Evolutionary conservation across 2,329 filamentous ascomycete species (phyloP).

Genomic region (Fusarium anguioides): DNA sequence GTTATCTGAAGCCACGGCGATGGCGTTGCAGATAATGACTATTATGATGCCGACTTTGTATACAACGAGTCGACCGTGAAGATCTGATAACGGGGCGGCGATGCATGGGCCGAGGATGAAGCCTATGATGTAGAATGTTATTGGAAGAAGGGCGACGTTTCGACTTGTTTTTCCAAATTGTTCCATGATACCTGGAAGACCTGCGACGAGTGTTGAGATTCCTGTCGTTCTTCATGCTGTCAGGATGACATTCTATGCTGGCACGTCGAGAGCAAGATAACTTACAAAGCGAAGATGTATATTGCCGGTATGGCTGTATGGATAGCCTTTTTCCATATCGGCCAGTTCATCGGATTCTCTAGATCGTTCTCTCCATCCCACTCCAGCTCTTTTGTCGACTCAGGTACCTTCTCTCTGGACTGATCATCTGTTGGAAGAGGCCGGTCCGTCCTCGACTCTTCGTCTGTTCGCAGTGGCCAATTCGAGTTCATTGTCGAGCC

Average conservation of each 20-base stretch:
- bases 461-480: not conserved
- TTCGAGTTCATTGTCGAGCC: not conserved
- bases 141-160: slow-evolving; percentile 1
- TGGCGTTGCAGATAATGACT: slow-evolving; percentile 4
- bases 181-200: not conserved
- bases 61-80: slow-evolving; percentile 10
- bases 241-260: not conserved
- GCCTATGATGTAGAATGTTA: slow-evolving; percentile 7
- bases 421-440: too few relatives aligned
- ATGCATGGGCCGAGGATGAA: slow-evolving; percentile 18
- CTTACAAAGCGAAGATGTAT: slow-evolving; percentile 17
- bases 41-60: slow-evolving; percentile 16
- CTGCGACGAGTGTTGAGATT: slow-evolving; percentile 18
- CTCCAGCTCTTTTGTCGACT: not conserved
- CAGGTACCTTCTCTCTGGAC: too few relatives aligned
- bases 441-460: too few relatives aligned
- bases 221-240: slow-evolving; percentile 1
- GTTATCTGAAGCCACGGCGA: slow-evolving; percentile 7
- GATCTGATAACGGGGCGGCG: slow-evolving; percentile 10
- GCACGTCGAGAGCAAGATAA: rapidly evolving
- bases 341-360: slow-evolving; percentile 18
- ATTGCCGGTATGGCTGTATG: slow-evolving; percentile 11
- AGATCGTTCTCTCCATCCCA: slow-evolving; percentile 11
- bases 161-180: slow-evolving; percentile 1
- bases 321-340: slow-evolving; percentile 5